Base-by-base conservation (phyloP, 2,329 filamentous ascomycete genomes). In the Colletotrichum liaoningense region DNA sequence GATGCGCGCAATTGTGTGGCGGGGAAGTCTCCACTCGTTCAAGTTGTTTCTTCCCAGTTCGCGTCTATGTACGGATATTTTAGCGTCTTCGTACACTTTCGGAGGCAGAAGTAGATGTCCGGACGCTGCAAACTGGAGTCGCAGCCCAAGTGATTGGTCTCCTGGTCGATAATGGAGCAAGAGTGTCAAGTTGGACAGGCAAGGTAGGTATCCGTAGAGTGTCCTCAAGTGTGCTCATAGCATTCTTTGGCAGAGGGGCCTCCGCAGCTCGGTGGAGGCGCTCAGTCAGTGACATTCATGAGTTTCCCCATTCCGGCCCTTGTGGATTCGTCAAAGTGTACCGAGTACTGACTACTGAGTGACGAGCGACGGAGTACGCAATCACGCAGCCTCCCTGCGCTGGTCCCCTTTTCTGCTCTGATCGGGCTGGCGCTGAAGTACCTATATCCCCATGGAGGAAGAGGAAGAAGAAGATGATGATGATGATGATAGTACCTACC, bases 241-340 rank as follows among this genome's bases (percentile, higher is more conserved):
- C 19, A 30, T n/a, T 33, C 19, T 49, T 49, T 49, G 42, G 42
- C 19, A 49, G 19, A 49, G 42, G 42, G 42, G 8, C 42, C 42
- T 49, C 42, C 42, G 42, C 19, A 49, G 19, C 42, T n/a, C 8
- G 24, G 46, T 35, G 60, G 60, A 65, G 33, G 33, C 24, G 63
- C 63, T 30, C 63, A 56, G 49, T 56, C 52, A 56, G 63, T 65
- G 63, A 65, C 63, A 65, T 65, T 65, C 52, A 65, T 14, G 30
- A 54, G 42, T 14, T 28, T 35, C 7, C 14, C 8, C 11, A 16
- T 35, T 19, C 11, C 12, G 35, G 24, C n/a, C 42, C 38, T 4
- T 24, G 42, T 49, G 42, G 42, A 22, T 52, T 24, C n/a, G 26
- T 49, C 42, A 30, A 54, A 3, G 30, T 52, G n/a, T 19, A 28